phyloP scores from a whole-genome alignment of 352 stramenopile genomes.

The Globisporangium rhizosaccharum region DNA sequence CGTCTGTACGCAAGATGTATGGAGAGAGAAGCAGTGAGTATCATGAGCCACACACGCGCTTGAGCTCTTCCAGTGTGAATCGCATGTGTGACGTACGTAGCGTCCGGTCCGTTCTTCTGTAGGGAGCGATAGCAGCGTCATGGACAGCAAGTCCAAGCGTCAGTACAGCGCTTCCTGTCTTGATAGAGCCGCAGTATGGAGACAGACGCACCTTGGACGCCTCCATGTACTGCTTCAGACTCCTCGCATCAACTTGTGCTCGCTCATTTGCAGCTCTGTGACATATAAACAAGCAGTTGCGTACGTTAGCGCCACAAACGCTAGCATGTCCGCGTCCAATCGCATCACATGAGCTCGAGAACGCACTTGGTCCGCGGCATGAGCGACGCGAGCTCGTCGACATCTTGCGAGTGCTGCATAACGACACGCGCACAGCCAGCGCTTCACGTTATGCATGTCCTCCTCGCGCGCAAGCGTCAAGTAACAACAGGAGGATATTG shows the following conservation, averaged over 20 bases:
- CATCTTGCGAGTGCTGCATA: constrained; percentile 1
- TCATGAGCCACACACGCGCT: neutral
- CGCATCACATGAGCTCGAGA: no score
- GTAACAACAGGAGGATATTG: neutral
- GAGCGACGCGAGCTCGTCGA: constrained; percentile 57
- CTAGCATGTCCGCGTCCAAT: neutral
- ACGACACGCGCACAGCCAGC: no score
- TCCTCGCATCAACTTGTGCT: constrained; percentile 38
- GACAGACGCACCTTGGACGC: constrained; percentile 21
- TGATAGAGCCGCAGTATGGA: no score
- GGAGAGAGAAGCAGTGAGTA: neutral
- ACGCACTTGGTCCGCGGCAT: constrained; percentile 72
- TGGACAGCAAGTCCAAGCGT: no score
- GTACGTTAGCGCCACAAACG: neutral
- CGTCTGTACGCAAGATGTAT: constrained; percentile 12
- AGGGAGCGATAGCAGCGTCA: no score
- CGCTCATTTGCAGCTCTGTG: constrained; percentile 35
- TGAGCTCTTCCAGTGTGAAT: no score
- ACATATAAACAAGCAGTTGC: no score
- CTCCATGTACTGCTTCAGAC: constrained; percentile 61
- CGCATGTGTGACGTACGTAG: no score
- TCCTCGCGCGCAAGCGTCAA: no score
- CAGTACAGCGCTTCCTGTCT: no score
- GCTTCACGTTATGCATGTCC: no score
- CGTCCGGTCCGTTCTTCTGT: no score